phyloP scores from a whole-genome alignment of 139 green algal genomes.

The Protoeuglena noctilucae region DNA sequence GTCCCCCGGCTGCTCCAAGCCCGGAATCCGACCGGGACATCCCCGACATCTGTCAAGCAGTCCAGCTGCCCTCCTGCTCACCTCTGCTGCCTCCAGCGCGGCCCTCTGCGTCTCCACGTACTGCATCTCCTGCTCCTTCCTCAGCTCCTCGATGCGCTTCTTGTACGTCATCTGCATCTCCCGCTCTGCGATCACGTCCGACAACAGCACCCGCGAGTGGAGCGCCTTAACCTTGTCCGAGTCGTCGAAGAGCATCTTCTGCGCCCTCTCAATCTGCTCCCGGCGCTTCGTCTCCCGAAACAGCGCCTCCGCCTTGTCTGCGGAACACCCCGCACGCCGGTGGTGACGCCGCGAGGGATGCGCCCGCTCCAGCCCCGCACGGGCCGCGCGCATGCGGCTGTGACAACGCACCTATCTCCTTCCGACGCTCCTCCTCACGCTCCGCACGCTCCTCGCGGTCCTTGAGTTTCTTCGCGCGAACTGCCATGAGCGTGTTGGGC shows the following conservation, averaged over 20 bases:
- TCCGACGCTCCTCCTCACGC: slow-evolving; percentile 1
- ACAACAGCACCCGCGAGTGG: neutral
- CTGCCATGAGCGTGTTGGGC: slow-evolving; percentile 4
- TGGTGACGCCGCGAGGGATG: too few relatives aligned
- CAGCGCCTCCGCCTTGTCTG: neutral
- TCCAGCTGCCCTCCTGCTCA: too few relatives aligned
- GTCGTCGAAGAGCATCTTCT: slow-evolving; percentile 5
- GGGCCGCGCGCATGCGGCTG: too few relatives aligned
- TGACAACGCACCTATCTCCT: too few relatives aligned
- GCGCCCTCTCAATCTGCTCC: slow-evolving; percentile 1
- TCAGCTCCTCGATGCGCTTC: slow-evolving; percentile 3
- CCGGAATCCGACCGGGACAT: too few relatives aligned
- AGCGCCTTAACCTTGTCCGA: slow-evolving; percentile 6
- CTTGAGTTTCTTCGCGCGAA: slow-evolving; percentile 1
- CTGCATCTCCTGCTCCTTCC: neutral
- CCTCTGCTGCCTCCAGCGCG: slow-evolving; percentile 1
- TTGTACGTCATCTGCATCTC: slow-evolving; percentile 1
- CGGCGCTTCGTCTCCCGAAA: neutral
- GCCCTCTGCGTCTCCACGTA: neutral
- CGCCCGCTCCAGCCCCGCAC: too few relatives aligned
- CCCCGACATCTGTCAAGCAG: too few relatives aligned
- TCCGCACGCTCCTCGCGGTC: neutral
- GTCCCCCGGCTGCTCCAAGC: too few relatives aligned
- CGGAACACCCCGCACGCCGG: too few relatives aligned
- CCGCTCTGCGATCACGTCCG: slow-evolving; percentile 4